These are phyloP conservation scores for Aristolochia contorta DNA, from an alignment of 164 flowering plant species.

Conservation along the genomic window DNA sequence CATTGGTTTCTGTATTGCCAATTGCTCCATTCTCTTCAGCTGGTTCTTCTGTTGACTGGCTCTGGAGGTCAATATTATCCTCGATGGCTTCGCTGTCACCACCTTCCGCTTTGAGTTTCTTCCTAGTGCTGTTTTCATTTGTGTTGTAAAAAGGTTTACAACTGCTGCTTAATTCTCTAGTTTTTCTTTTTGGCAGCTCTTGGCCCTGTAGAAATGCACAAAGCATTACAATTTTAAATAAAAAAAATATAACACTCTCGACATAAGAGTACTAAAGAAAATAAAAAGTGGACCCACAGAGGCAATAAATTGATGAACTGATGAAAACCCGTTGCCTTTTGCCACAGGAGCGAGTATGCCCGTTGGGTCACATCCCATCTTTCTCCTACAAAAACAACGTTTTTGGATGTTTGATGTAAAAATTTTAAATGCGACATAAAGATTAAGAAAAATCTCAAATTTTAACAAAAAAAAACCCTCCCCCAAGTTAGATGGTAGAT, in stretches of 20 bases:
- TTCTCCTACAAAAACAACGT: conserved; percentile 49
- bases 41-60: too few species aligned
- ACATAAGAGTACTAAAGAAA: neutral
- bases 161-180: neutral
- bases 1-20: neutral
- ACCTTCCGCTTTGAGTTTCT: neutral
- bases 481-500: neutral
- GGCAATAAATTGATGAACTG: conserved; percentile 65
- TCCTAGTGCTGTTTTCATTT: neutral
- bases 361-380: conserved; percentile 64
- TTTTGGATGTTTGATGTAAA: too few species aligned
- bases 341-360: conserved; percentile 58
- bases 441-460: too few species aligned
- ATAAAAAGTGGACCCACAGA: too few species aligned
- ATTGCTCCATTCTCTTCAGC: too few species aligned
- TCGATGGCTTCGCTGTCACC: neutral
- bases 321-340: conserved; percentile 55
- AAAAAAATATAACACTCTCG: neutral
- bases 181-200: neutral
- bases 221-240: neutral
- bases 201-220: neutral
- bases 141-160: neutral
- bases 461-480: neutral
- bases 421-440: too few species aligned
- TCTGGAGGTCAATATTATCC: neutral